These are phyloP conservation scores for Penicillium herquei DNA, from an alignment of 495 filamentous ascomycete genomes.

Conservation along the genomic window DNA sequence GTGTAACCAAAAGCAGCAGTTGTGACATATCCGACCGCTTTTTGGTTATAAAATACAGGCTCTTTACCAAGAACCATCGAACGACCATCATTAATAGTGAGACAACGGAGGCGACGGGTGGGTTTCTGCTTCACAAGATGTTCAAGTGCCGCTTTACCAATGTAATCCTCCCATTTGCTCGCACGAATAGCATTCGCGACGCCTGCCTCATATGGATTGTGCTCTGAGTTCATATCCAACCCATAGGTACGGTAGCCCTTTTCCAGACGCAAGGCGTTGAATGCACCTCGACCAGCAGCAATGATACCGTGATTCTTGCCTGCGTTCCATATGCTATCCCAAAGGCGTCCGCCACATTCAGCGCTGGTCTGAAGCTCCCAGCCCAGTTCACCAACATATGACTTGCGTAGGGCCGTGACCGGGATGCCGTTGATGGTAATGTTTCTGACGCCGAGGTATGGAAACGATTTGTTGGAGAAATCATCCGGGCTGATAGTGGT, in stretches of 20 bases:
- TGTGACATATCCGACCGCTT: constrained; percentile 46
- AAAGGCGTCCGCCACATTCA: constrained; percentile 44
- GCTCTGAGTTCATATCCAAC: constrained; percentile 48
- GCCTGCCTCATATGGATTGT: constrained; percentile 49
- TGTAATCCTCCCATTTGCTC: constrained; percentile 36
- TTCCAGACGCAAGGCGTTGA: constrained; percentile 49
- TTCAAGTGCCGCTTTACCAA: constrained; percentile 38
- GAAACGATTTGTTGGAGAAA: constrained; percentile 38
- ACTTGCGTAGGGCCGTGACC: constrained; percentile 41
- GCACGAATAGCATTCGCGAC: constrained; percentile 32
- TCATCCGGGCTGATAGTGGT: constrained; percentile 30
- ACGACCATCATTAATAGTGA: constrained; percentile 44
- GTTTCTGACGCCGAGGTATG: constrained; percentile 38
- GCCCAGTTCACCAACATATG: constrained; percentile 49
- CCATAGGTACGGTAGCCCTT: constrained; percentile 46
- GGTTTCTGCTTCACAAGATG: constrained; percentile 19
- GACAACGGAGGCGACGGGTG: constrained; percentile 33
- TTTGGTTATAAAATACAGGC: constrained; percentile 40
- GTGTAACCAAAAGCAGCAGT: constrained; percentile 49
- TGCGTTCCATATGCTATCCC: constrained; percentile 45
- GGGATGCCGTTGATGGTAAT: constrained; percentile 39
- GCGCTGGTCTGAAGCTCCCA: constrained; percentile 52
- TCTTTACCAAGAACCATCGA: constrained; percentile 52
- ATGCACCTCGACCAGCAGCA: constrained; percentile 45
- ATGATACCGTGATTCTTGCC: constrained; percentile 46